Evolutionary conservation across 306 rosid species (phyloP), one percentile per base, ranked within the genome.

Genomic region (Cucumis hystrix): DNA sequence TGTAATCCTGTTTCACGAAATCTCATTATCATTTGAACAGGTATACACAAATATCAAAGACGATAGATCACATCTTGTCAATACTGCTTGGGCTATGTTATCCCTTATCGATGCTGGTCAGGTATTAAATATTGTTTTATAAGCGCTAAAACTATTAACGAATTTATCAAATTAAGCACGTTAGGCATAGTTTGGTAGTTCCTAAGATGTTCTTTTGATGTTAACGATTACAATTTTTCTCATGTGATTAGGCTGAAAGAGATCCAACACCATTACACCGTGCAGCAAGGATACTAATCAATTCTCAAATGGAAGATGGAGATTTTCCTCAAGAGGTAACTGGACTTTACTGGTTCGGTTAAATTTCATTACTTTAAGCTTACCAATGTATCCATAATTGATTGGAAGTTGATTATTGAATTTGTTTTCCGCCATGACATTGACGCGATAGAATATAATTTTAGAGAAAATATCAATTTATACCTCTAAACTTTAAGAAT

Each of bases 101-200:
- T 82, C 86, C 56, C 83, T 83, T 17, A 77, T 83, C 61, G 81
- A 78, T 76, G 83, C 83, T 8, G 83, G 83, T n/a, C 83, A 83
- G 86, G 86, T 83, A 75, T 45, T 30, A 76, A 40, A 69, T 41
- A 41, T 69, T 43, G 7, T 10, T 43, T n/a, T 43, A 67, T 6
- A 40, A 37, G 51, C 21, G 30, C 35, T 61, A 61, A 25, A 61
- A 14, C 67, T 61, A 30, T n/a, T 10, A 18, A 18, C 6, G 7
- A 25, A 41, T 15, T 7, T 63, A 63, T 16, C 70, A 39, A 66
- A 66, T 66, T 16, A 39, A 66, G 8, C 55, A 20, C 12, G 11
- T 68, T 68, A 43, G 55, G 17, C 12, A 41, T 21, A 21, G 3
- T 68, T 68, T 68, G 52, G 33, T 10, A 40, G 30, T 66, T 18